Evolutionary conservation across 305 asterid species (phyloP), one percentile per base, ranked within the genome.

Genomic region (Fraxinus sp.): DNA sequence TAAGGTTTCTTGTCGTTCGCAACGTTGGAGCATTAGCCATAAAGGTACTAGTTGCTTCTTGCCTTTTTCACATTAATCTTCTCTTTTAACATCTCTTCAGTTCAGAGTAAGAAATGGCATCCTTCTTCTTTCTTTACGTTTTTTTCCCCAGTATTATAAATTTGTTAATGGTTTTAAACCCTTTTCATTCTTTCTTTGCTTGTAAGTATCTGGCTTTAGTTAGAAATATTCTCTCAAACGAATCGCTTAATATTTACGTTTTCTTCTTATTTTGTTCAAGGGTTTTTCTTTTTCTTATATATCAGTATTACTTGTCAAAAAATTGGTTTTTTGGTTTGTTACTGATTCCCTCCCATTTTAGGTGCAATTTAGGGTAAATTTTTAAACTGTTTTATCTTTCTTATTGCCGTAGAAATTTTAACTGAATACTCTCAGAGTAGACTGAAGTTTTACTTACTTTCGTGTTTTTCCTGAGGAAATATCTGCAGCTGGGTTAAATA

Each of bases 181-280:
- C 20, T 32, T 70, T 30, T 28, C 75, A 70, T 70, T 70, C 75
- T 70, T 70, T 14, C 41, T 30, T 70, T 13, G 8, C 41, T 13
- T 5, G 75, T 30, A 30, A 70, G 41, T 30, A 30, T 70, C 75
- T 70, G 39, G 20, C 39, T 70, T 68, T 70, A 32, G 39, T 70
- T 70, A 70, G 41, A 70, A 28, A 70, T 28, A 32, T 30, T 70
- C 41, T 70, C 41, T 70, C 75, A 13, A 28, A 70, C 20, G 75
- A 11, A 14, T 30, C 36, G 41, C 75, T 68, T 70, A 30, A 30
- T 28, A 13, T 70, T 70, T 70, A 30, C 75, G 41, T 30, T 70
- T 70, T 30, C 75, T 70, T 70, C 74, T 68, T 68, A 28, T 28
- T 68, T 68, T 68, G 74, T 68, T 55, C 70, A 5, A 59, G 70